These are phyloP conservation scores for Alternaria postmessia DNA, from an alignment of 2,329 filamentous ascomycete species.

Conservation along the genomic window DNA sequence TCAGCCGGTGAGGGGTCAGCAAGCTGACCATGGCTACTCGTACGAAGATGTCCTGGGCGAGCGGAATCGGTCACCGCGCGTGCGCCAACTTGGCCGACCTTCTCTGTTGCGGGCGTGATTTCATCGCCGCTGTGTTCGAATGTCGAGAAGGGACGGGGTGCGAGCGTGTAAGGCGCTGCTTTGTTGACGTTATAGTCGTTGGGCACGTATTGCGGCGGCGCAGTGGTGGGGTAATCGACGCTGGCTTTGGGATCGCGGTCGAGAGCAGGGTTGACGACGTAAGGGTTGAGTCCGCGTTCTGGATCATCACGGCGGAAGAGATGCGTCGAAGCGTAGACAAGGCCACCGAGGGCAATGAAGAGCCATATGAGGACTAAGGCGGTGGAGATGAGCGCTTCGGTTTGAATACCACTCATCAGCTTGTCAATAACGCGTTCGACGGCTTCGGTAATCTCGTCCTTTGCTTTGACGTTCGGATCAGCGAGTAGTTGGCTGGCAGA, in stretches of 20 bases:
- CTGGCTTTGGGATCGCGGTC: slow-evolving; percentile 31
- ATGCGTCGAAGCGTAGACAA: slow-evolving; percentile 70
- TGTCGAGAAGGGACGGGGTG: slow-evolving; percentile 54
- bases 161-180: slow-evolving; percentile 57
- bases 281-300: slow-evolving; percentile 30
- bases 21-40: slow-evolving; percentile 56
- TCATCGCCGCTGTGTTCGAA: slow-evolving; percentile 45
- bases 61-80: slow-evolving; percentile 54
- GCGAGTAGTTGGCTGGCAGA: slow-evolving; percentile 77
- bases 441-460: slow-evolving; percentile 82
- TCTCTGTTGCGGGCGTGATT: slow-evolving; percentile 48
- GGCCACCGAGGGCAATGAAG: slow-evolving; percentile 76
- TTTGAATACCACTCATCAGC: slow-evolving; percentile 72
- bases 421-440: slow-evolving; percentile 73
- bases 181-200: slow-evolving; percentile 55
- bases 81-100: slow-evolving; percentile 54
- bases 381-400: slow-evolving; percentile 81
- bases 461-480: slow-evolving; percentile 74
- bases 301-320: slow-evolving; percentile 65
- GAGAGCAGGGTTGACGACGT: slow-evolving; percentile 42
- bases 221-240: slow-evolving; percentile 41
- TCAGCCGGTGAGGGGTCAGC: slow-evolving; percentile 54
- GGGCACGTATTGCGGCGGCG: slow-evolving; percentile 53
- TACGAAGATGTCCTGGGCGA: slow-evolving; percentile 54
- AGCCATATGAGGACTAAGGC: slow-evolving; percentile 80